These are phyloP conservation scores for Aureobasidium sp. DNA, from an alignment of 2,329 filamentous ascomycete species.

Conservation along the genomic window DNA sequence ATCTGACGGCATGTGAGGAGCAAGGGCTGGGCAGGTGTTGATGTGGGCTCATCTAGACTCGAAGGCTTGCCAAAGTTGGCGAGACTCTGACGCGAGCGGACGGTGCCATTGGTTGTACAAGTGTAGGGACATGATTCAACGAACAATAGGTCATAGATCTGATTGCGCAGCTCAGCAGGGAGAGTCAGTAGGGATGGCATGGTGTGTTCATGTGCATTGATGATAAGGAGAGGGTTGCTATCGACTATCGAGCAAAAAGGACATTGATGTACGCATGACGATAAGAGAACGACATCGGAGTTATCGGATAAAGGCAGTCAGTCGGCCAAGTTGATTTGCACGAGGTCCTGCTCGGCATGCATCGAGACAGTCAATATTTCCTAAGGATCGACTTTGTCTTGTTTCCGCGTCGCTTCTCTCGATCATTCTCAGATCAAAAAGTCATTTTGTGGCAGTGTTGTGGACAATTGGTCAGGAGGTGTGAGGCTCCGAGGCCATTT, in stretches of 20 bases:
- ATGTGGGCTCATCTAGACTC: background rate
- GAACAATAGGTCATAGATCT: conserved; percentile 18
- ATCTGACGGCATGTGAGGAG: conserved; percentile 16
- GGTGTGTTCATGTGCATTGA: background rate
- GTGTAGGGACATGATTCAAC: conserved; percentile 6
- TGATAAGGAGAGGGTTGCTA: background rate
- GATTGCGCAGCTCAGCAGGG: conserved; percentile 17
- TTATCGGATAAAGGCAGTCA: background rate
- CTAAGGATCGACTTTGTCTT: background rate
- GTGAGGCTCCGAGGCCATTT: background rate
- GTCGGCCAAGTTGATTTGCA: background rate
- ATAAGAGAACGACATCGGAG: conserved; percentile 7
- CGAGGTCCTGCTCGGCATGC: background rate
- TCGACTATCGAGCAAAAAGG: background rate
- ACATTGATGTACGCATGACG: conserved; percentile 10
- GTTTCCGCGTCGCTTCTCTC: background rate
- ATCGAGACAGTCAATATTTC: background rate
- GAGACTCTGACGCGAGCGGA: background rate
- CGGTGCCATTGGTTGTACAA: background rate
- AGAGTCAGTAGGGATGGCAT: conserved; percentile 15
- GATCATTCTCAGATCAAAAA: background rate
- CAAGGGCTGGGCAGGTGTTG: background rate
- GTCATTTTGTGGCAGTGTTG: background rate
- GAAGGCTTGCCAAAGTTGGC: conserved; percentile 1
- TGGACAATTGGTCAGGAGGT: background rate